Conservation (phyloP, 306 rosid genomes). For the Medicago ruthenica region DNA sequence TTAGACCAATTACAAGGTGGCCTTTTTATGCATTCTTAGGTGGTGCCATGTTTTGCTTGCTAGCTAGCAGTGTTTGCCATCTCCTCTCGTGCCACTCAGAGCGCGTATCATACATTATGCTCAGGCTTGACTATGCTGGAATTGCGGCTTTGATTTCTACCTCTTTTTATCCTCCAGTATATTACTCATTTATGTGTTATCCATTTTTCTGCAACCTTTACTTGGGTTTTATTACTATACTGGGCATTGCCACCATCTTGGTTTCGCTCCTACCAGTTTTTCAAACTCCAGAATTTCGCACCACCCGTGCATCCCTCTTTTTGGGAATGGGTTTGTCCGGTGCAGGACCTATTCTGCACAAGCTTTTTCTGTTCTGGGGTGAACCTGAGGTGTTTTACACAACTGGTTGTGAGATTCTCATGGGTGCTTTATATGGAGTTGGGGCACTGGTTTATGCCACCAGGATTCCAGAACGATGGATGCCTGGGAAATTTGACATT, state of each 20-base stretch:
- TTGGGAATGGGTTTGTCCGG: slow-evolving; percentile 90
- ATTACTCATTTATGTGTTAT: slow-evolving; percentile 94
- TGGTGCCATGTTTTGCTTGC: slow-evolving; percentile 98
- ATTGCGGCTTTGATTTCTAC: slow-evolving; percentile 95
- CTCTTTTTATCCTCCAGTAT: slow-evolving; percentile 92
- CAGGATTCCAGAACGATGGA: slow-evolving; percentile 95
- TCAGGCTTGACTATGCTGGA: slow-evolving; percentile 97
- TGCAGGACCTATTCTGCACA: slow-evolving; percentile 79
- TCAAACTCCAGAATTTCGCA: slow-evolving; percentile 80
- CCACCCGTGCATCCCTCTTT: slow-evolving; percentile 82
- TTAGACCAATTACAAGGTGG: slow-evolving; percentile 94
- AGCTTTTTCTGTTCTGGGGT: slow-evolving; percentile 80
- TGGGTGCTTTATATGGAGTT: slow-evolving; percentile 79
- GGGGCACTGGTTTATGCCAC: slow-evolving; percentile 95
- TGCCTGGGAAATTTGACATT: slow-evolving; percentile 96
- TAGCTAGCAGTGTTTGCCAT: slow-evolving; percentile 91
- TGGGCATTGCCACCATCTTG: slow-evolving; percentile 74
- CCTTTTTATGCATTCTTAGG: slow-evolving; percentile 91
- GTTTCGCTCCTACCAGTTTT: slow-evolving; percentile 88
- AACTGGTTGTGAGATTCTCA: slow-evolving; percentile 81
- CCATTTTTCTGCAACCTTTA: slow-evolving; percentile 92
- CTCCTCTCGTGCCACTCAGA: slow-evolving; percentile 93
- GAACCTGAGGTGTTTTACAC: slow-evolving; percentile 87
- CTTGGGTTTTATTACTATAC: slow-evolving; percentile 74
- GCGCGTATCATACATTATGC: slow-evolving; percentile 83